Evolutionary conservation across 352 stramenopile species (phyloP).

Genomic region (Globisporangium nodosum): DNA sequence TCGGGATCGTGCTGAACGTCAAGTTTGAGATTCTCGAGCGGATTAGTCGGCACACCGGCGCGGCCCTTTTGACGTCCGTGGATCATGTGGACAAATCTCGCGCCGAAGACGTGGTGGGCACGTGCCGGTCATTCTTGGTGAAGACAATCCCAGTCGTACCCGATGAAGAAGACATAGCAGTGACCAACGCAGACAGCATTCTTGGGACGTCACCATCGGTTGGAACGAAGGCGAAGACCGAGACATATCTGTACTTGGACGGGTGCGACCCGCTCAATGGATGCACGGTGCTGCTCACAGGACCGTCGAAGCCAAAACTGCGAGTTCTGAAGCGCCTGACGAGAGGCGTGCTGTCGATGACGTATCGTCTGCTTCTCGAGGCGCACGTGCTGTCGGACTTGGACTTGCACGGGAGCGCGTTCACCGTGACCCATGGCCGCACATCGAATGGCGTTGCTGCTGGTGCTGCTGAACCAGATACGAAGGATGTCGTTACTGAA

Average conservation of each 20-base stretch:
- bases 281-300: slow-evolving; percentile 92
- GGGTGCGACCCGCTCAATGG: slow-evolving; percentile 92
- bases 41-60: slow-evolving; percentile 92
- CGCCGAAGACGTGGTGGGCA: slow-evolving; percentile 46
- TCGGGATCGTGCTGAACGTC: slow-evolving; percentile 94
- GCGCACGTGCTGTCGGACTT: slow-evolving; percentile 92
- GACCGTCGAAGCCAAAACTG: slow-evolving; percentile 82
- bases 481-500: slow-evolving; percentile 2
- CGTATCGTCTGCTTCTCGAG: slow-evolving; percentile 96
- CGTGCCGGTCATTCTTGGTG: slow-evolving; percentile 62
- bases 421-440: slow-evolving; percentile 10
- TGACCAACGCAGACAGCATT: background rate
- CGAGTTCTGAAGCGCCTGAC: slow-evolving; percentile 92
- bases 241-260: slow-evolving; percentile 94
- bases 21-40: slow-evolving; percentile 89
- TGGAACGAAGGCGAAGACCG: slow-evolving; percentile 24
- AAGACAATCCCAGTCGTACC: slow-evolving; percentile 48
- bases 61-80: slow-evolving; percentile 88
- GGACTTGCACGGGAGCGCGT: slow-evolving; percentile 36
- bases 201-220: slow-evolving; percentile 12
- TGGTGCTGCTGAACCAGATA: background rate
- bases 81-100: slow-evolving; percentile 86
- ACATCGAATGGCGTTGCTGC: background rate
- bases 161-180: slow-evolving; percentile 14
- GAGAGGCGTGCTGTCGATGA: slow-evolving; percentile 86